phyloP scores from a whole-genome alignment of 2,329 filamentous ascomycete genomes.

The Dactylellina parvicollis region DNA sequence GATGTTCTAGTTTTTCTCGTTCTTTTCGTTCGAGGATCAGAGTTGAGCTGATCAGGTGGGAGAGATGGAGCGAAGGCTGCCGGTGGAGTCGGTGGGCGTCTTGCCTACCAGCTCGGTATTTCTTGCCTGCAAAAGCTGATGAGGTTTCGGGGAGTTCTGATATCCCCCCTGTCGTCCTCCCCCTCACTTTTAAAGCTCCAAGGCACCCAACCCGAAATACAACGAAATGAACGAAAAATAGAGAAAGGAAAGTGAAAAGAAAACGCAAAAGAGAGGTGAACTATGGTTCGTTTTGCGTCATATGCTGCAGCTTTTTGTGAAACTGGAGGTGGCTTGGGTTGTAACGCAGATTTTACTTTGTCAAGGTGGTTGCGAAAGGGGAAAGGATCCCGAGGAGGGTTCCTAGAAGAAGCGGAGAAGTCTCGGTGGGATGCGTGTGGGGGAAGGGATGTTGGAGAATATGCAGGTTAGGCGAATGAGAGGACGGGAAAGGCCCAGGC shows the following conservation, averaged over 20 bases:
- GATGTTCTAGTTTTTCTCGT: not conserved
- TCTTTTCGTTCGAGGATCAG: not conserved
- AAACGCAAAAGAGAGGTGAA: constrained; percentile 14
- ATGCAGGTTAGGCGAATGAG: constrained; percentile 39
- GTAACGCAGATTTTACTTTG: not conserved
- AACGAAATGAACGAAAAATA: constrained; percentile 16
- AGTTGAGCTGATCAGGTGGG: constrained; percentile 9
- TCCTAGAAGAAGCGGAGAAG: constrained; percentile 29
- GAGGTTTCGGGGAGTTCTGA: constrained; percentile 18
- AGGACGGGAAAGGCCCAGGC: not conserved
- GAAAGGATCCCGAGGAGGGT: constrained; percentile 1
- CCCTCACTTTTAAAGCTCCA: constrained; percentile 34
- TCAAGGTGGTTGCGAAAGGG: constrained; percentile 27
- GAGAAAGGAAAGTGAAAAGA: constrained; percentile 13
- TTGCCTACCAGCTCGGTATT: not conserved
- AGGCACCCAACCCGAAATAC: constrained; percentile 4
- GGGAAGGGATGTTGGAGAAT: constrained; percentile 31
- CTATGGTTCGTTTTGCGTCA: constrained; percentile 51
- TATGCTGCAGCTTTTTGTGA: constrained; percentile 34
- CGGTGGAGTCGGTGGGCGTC: not conserved
- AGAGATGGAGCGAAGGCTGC: constrained; percentile 13
- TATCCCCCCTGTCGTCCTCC: constrained; percentile 30
- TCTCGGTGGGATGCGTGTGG: constrained; percentile 31
- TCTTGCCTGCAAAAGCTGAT: constrained; percentile 11
- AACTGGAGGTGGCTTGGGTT: constrained; percentile 12